Evolutionary conservation across 106 monocot genomes (phyloP).

Genomic region (Apostasia ramifera): DNA sequence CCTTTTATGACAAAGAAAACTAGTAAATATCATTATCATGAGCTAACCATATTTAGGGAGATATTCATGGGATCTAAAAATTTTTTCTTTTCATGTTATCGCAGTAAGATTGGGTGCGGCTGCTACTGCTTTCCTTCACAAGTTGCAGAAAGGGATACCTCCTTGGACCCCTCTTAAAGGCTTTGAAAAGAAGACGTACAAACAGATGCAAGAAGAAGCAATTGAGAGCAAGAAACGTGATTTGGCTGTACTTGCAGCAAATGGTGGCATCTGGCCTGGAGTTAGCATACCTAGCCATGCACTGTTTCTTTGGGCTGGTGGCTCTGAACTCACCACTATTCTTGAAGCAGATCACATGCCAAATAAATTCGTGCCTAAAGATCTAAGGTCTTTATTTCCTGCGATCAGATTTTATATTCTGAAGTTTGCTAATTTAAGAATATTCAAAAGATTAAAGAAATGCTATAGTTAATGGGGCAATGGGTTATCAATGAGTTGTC

Average conservation of each 20-base stretch:
- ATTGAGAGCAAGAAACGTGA: slow-evolving; percentile 85
- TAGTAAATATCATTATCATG: too few relatives aligned
- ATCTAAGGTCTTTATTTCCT: slow-evolving; percentile 42
- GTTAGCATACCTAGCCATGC: slow-evolving; percentile 84
- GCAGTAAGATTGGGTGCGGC: slow-evolving; percentile 80
- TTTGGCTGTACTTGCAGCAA: slow-evolving; percentile 83
- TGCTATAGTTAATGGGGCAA: too few relatives aligned
- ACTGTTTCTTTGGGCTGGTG: slow-evolving; percentile 88
- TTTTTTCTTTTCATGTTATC: slow-evolving; percentile 1
- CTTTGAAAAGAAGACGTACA: slow-evolving; percentile 72
- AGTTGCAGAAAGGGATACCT: slow-evolving; percentile 68
- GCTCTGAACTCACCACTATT: slow-evolving; percentile 68
- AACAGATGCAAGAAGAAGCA: slow-evolving; percentile 76
- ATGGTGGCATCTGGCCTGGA: slow-evolving; percentile 82
- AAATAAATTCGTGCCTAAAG: slow-evolving; percentile 78
- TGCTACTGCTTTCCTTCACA: slow-evolving; percentile 73
- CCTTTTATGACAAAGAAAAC: too few relatives aligned
- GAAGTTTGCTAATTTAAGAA: too few relatives aligned
- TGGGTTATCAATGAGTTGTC: too few relatives aligned
- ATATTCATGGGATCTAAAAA: not conserved
- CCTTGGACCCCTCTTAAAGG: slow-evolving; percentile 77
- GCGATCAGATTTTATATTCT: not conserved
- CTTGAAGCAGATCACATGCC: slow-evolving; percentile 82
- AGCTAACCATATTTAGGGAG: too few relatives aligned
- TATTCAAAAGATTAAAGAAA: too few relatives aligned